These are phyloP conservation scores for Metschnikowia orientalis DNA, from an alignment of 805 yeast species.

Conservation along the genomic window DNA sequence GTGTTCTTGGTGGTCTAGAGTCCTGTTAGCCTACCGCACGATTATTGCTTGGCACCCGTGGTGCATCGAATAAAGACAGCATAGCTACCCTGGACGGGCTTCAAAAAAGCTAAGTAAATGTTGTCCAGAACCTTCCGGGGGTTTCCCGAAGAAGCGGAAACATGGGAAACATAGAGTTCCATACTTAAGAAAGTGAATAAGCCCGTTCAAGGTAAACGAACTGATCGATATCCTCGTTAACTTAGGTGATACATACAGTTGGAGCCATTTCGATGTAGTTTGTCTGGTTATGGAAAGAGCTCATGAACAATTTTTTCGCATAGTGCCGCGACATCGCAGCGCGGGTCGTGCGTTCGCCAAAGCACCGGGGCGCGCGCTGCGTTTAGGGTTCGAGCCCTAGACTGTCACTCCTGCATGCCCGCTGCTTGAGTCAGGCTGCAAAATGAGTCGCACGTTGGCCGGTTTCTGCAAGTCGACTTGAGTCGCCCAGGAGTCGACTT, in stretches of 20 bases:
- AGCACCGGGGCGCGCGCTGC: background rate
- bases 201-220: constrained; percentile 38
- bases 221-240: constrained; percentile 21
- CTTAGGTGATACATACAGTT: constrained; percentile 62
- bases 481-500: no score
- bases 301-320: constrained; percentile 3
- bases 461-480: no score
- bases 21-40: constrained; percentile 74
- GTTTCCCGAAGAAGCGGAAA: constrained; percentile 3
- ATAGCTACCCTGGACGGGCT: constrained; percentile 46
- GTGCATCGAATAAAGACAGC: constrained; percentile 39
- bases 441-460: no score
- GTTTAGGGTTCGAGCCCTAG: constrained; percentile 12
- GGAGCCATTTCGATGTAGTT: constrained; percentile 68
- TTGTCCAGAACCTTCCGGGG: constrained; percentile 1
- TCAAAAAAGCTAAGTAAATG: constrained; percentile 15
- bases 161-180: constrained; percentile 1
- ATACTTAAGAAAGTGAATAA: constrained; percentile 7
- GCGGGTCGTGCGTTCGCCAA: constrained; percentile 8
- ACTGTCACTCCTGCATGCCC: no score
- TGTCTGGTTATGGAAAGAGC: constrained; percentile 6
- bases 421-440: constrained; percentile 1
- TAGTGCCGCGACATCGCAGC: constrained; percentile 1
- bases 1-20: constrained; percentile 67
- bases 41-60: constrained; percentile 25